Evolutionary conservation across 257 asterid species (phyloP).

Genomic region (Nicotiana sylvestris): DNA sequence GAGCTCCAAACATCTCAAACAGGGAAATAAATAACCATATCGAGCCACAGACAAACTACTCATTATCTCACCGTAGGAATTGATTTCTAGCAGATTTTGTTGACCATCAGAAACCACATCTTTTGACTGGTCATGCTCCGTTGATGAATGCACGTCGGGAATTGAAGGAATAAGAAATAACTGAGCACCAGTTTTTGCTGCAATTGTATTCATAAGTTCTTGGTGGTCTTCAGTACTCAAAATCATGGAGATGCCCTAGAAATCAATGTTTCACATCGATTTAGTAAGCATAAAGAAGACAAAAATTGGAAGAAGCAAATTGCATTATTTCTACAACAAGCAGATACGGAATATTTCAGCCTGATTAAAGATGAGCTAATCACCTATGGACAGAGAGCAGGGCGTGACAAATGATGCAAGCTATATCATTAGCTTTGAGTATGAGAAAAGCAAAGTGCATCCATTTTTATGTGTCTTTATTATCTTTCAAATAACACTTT

Average conservation of each 20-base stretch:
- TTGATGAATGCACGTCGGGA: conserved; percentile 30
- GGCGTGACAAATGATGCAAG: background rate
- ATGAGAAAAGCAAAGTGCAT: background rate
- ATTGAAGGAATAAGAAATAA: conserved; percentile 71
- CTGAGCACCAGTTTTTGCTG: conserved; percentile 72
- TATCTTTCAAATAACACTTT: background rate
- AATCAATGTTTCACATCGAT: conserved; percentile 10
- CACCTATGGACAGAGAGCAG: background rate
- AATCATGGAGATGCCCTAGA: conserved; percentile 70
- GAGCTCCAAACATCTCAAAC: conserved; percentile 9
- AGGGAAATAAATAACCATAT: background rate
- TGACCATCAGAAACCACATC: conserved; percentile 19
- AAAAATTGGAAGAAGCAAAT: background rate
- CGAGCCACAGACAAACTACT: conserved; percentile 32
- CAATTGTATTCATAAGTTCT: conserved; percentile 69
- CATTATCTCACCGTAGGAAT: conserved; percentile 33
- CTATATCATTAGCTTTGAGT: background rate
- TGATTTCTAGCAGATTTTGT: conserved; percentile 17
- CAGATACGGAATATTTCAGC: background rate
- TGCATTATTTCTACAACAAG: background rate
- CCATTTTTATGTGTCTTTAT: background rate
- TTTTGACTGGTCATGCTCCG: conserved; percentile 23
- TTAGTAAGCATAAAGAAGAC: background rate
- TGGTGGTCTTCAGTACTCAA: conserved; percentile 90
- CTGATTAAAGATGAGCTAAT: background rate